Evolutionary conservation across 2,329 filamentous ascomycete species (phyloP).

Genomic region (Drechmeria coniospora): DNA sequence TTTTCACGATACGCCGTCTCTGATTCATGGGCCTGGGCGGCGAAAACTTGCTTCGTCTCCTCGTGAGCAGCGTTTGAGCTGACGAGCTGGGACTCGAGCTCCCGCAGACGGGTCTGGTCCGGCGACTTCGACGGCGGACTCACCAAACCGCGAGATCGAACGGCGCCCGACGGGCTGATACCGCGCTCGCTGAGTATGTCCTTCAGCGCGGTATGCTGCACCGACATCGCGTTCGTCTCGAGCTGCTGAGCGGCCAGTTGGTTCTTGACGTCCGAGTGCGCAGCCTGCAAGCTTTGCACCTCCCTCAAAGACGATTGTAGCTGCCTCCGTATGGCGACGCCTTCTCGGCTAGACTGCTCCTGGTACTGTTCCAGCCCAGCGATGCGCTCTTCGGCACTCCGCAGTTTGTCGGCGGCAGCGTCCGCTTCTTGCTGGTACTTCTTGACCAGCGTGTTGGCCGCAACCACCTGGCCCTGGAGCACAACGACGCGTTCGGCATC

Average conservation of each 20-base stretch:
- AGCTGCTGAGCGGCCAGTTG: conserved; percentile 75
- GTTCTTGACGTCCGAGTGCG: conserved; percentile 69
- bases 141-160: conserved; percentile 57
- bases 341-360: conserved; percentile 89
- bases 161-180: conserved; percentile 58
- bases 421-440: conserved; percentile 86
- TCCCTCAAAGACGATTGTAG: conserved; percentile 75
- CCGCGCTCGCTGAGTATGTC: conserved; percentile 82
- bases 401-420: conserved; percentile 70
- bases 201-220: conserved; percentile 87
- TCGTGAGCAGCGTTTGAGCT: conserved; percentile 66
- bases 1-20: conserved; percentile 85
- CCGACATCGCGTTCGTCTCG: conserved; percentile 81
- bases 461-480: conserved; percentile 64
- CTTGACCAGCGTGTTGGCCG: conserved; percentile 65
- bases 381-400: conserved; percentile 88
- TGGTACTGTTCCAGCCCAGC: conserved; percentile 94
- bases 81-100: conserved; percentile 79
- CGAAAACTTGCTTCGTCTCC: conserved; percentile 64
- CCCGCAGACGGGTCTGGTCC: conserved; percentile 62
- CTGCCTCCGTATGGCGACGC: conserved; percentile 76
- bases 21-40: conserved; percentile 70
- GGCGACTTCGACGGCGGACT: conserved; percentile 61
- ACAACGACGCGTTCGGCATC: conserved; percentile 53
- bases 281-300: conserved; percentile 62